Evolutionary conservation across 2,329 filamentous ascomycete genomes (phyloP), one percentile per base, ranked within the genome.

Genomic region (Exophiala aquamarina): DNA sequence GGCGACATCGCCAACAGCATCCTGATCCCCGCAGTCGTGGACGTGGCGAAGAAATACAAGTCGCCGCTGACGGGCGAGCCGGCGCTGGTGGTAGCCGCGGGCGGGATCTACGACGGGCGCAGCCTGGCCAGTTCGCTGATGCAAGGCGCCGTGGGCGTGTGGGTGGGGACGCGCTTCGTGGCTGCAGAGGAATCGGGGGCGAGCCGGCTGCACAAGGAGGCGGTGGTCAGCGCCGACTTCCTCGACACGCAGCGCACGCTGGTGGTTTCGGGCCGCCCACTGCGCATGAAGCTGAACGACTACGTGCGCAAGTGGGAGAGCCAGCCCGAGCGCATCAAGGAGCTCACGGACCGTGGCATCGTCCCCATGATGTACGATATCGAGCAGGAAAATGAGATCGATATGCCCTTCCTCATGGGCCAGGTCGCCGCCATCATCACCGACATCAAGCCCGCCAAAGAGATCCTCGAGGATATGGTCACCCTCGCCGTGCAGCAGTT

Each of bases 141-240:
- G 83, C 86, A 93, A 63, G 92, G 92, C 13, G 92, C 91, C 1
- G 76, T 79, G 3, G 92, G 88, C 9, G 92, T 94, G 1, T 97
- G 92, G 92, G 91, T 97, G 1, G 92, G 92, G 20, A 96, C 92
- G 50, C 77, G 92, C 15, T 96, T 96, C 67, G 89, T 96, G 13
- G 91, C 92, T 1, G 82, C 81, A 7, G 76, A 74, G 26, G 92
- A 96, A 72, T 90, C 90, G 1, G 85, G 84, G 13, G 91, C 89
- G 61, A 87, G 84, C 65, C 77, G 85, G 59, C 73, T 83, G 72
- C 91, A 96, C 69, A 96, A 96, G 72, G 74, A 86, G 58, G 86
- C 84, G 21, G 90, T 96, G 1, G 86, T 95, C 2, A 73, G 70
- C n/a, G 92, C 89, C 47, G 77, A 74, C 9, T 91, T 89, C 60